Evolutionary conservation across 768 basidiomycete species (phyloP), one percentile per base, ranked within the genome.

Genomic region (Hygrophoropsis aurantiaca): DNA sequence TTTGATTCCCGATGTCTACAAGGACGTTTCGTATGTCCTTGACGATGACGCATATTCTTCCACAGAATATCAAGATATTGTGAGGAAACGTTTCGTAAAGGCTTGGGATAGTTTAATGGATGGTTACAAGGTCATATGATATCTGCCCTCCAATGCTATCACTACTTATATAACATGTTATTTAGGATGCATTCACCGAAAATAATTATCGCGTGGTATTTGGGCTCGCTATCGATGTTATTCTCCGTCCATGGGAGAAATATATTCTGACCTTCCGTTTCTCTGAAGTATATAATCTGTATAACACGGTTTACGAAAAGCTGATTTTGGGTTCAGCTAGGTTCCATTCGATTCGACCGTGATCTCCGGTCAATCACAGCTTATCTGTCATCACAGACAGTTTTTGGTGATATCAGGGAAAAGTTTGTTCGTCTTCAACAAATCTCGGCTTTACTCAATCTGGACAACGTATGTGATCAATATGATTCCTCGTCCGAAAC

Each of bases 221-320:
- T 60, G 81, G 82, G 8, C 77, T 95, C 30, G 84, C 85, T 0
- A 77, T 98, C 13, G 94, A 95, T 59, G 81, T 90, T 6, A 72
- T 98, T 16, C 81, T 97, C n/a, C 78, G 90, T 39, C 94, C 94
- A 36, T 97, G 94, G 94, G 97, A 99, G 69, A 95, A 90, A 64
- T 80, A 84, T 55, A 73, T 94, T 18, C 74, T 84, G 56, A 76
- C 81, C 1, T 75, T 95, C 58, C 86, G 80, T 66, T 97, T 89
- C 62, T 90, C 90, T 10, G 95, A 98, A 78, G 94, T 87, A 55
- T 21, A 79, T 49, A 11, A 23, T 2, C 5, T 24, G 1, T 21
- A 5, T n/a, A 19, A 37, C n/a, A 25, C 20, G 16, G 36, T 10
- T 13, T 39, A 11, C 18, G 37, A 53, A n/a, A 32, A 13, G 8